Evolutionary conservation across 2,329 filamentous ascomycete species (phyloP).

Genomic region (Cordyceps pruinosa): DNA sequence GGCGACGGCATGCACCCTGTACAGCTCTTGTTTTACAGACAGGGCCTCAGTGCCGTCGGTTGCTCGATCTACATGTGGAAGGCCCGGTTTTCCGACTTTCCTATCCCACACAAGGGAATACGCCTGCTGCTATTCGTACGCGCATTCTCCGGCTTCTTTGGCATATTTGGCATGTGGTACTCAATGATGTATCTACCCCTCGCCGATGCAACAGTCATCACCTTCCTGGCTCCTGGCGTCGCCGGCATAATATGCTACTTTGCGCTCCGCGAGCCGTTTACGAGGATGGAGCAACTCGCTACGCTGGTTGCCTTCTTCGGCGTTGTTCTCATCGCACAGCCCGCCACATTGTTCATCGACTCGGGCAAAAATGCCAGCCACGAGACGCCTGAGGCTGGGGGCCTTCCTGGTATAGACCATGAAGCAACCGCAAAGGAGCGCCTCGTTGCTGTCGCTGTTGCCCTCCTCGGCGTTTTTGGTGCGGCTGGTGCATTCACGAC

Average conservation of each 20-base stretch:
- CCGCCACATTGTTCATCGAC: constrained; percentile 46
- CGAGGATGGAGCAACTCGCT: constrained; percentile 67
- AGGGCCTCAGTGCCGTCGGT: constrained; percentile 63
- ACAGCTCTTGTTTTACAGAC: constrained; percentile 75
- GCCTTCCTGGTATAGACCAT: constrained; percentile 27
- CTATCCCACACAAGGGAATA: constrained; percentile 61
- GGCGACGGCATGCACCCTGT: constrained; percentile 72
- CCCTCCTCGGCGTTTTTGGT: constrained; percentile 71
- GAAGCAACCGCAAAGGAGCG: constrained; percentile 55
- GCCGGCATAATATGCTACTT: constrained; percentile 75
- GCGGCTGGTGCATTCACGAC: constrained; percentile 66
- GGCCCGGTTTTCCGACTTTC: constrained; percentile 58
- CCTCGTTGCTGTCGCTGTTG: constrained; percentile 61
- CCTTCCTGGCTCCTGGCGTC: constrained; percentile 74
- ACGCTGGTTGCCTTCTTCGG: constrained; percentile 69
- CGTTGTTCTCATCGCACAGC: constrained; percentile 76
- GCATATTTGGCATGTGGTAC: constrained; percentile 69
- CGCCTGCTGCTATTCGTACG: constrained; percentile 60
- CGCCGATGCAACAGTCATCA: constrained; percentile 83
- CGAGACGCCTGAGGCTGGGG: constrained; percentile 12
- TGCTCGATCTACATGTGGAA: constrained; percentile 69
- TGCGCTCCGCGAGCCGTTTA: constrained; percentile 69
- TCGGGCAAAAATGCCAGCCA: constrained; percentile 6
- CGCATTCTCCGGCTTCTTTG: constrained; percentile 66
- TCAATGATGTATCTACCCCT: constrained; percentile 69